Evolutionary conservation across 441 rosid genomes (phyloP).

Genomic region (Oxalis stricta): DNA sequence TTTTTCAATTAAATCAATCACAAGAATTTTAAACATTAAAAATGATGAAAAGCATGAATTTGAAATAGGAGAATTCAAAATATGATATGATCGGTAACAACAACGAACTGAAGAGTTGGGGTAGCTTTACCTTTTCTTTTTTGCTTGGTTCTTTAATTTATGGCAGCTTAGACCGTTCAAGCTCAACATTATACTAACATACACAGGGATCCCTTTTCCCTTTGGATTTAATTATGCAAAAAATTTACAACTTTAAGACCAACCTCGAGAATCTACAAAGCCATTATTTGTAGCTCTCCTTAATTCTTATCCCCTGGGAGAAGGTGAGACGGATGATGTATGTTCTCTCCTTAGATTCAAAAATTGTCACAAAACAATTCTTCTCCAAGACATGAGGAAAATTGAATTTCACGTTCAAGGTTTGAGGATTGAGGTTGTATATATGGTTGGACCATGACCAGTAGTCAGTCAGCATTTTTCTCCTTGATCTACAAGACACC

Average conservation of each 20-base stretch:
- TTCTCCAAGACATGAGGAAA: no score
- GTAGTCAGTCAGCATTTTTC: constrained; percentile 11
- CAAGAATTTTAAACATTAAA: not conserved
- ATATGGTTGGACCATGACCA: constrained; percentile 19
- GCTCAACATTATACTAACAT: not conserved
- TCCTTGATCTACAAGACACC: constrained; percentile 12
- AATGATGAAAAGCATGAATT: not conserved
- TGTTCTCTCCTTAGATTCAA: no score
- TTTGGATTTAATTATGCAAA: constrained; percentile 11
- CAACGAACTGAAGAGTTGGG: constrained; percentile 3
- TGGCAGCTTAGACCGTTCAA: not conserved
- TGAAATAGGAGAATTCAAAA: constrained; percentile 6
- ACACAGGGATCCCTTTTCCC: constrained; percentile 10
- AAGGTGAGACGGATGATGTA: no score
- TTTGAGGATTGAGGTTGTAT: constrained; percentile 16
- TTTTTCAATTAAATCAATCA: not conserved
- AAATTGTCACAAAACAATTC: no score
- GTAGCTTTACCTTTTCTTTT: constrained; percentile 15
- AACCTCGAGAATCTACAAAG: constrained; percentile 27
- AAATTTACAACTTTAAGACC: constrained; percentile 26
- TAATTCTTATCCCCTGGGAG: not conserved
- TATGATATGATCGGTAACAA: constrained; percentile 5
- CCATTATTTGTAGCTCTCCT: constrained; percentile 1
- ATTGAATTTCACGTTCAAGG: no score
- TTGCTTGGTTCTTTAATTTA: constrained; percentile 14